A percentile compares a stretch with the other conserved stretches of the same genome.
Evolutionary conservation across 208 protist species (phyloP).

Genomic region (Acanthamoeba polyphaga): DNA sequence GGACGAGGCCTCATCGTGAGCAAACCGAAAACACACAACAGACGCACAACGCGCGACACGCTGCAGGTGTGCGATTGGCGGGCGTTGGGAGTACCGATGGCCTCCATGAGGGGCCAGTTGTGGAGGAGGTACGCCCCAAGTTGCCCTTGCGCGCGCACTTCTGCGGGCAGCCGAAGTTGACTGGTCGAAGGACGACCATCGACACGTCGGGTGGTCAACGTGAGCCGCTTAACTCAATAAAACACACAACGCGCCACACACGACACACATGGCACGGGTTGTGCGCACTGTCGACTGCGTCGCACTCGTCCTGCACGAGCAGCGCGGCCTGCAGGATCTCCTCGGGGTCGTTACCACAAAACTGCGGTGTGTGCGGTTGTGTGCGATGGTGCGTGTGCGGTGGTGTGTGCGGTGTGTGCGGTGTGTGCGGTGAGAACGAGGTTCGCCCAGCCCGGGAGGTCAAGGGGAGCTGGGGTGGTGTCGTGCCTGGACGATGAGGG

Average conservation of each 20-base stretch:
- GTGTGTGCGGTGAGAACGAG: background rate
- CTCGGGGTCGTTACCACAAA: slow-evolving; percentile 89
- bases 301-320: slow-evolving; percentile 86
- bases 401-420: background rate
- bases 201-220: too few relatives aligned
- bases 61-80: too few relatives aligned
- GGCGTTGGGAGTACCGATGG: background rate
- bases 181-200: background rate
- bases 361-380: background rate
- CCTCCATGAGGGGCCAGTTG: slow-evolving; percentile 66
- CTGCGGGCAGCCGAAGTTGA: slow-evolving; percentile 75
- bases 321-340: slow-evolving; percentile 86
- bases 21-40: background rate
- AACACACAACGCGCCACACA: background rate
- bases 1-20: background rate
- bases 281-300: slow-evolving; percentile 84
- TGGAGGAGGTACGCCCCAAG: slow-evolving; percentile 81
- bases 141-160: slow-evolving; percentile 79
- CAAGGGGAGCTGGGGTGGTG: background rate
- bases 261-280: background rate
- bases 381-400: background rate
- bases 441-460: background rate
- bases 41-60: too few relatives aligned
- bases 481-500: slow-evolving; percentile 86
- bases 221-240: too few relatives aligned